Base-by-base conservation (phyloP, 352 stramenopile species). In the Elongisporangium prolatum region DNA sequence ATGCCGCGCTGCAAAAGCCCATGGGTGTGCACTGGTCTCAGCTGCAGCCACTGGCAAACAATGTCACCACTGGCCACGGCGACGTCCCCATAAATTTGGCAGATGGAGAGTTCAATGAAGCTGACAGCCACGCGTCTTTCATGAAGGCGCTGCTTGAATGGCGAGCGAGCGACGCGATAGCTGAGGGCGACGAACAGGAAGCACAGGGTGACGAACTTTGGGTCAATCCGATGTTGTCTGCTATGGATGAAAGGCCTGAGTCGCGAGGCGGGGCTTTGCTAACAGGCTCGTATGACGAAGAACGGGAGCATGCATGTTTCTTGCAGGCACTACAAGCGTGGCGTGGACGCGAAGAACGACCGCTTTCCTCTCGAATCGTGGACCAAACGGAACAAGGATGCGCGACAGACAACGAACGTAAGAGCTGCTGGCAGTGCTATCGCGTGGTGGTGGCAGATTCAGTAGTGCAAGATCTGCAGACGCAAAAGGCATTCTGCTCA, bases 381-480 rank as follows among this genome's bases (percentile, higher is more conserved):
- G 65, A 89, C 24, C 68, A 76, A 28, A 72, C 63, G 21, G 84
- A 94, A 52, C 82, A 74, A 49, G 65, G 72, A 2, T 78, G 72
- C 16, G 54, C 60, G 0, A 71, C 77, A 11, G 68, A 40, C 28
- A 40, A 58, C 7, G 64, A 77, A 34, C 74, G 74, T 21, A 84
- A 82, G 60, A 86, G 81, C 59, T 95, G 83, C 52, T 95, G 85
- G 85, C 83, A 95, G 37, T 95, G 85, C 55, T 95, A 95, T 62
- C 68, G 66, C 4, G 57, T 95, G 17, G 59, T 73, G 28, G 65
- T 62, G 44, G 62, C 62, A 4, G 76, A 88, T 9, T 48, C 44
- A 2, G 59, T 91, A 11, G 40, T 88, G 0, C 52, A 66, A 4
- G 85, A 93, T 34, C 55, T 60, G 0, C 60, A 69, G 50, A 84